phyloP scores from a whole-genome alignment of 1,284 basidiomycete species.

The Lentinula novae-zelandiae region DNA sequence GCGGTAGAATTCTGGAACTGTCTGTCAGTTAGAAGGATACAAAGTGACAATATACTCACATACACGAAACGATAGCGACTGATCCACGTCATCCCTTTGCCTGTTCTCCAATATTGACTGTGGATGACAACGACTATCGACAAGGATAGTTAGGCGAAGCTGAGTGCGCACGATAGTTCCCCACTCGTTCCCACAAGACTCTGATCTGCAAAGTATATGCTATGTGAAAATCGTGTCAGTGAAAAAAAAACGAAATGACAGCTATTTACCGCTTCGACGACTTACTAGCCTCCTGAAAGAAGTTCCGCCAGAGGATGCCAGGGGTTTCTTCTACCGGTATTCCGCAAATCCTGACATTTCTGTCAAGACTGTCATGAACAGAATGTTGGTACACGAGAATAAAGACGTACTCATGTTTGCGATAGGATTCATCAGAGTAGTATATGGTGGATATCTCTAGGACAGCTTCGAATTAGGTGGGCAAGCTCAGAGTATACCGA shows the following conservation, averaged over 20 bases:
- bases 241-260: background rate
- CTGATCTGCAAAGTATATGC: background rate
- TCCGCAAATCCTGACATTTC: background rate
- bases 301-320: background rate
- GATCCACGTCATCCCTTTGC: too few relatives aligned
- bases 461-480: too few relatives aligned
- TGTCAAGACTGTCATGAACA: background rate
- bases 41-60: too few relatives aligned
- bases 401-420: background rate
- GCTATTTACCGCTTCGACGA: background rate
- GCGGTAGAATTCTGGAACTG: too few relatives aligned
- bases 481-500: too few relatives aligned
- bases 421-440: too few relatives aligned
- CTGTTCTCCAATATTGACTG: too few relatives aligned
- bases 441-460: too few relatives aligned
- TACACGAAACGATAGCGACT: too few relatives aligned
- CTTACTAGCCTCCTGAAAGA: background rate
- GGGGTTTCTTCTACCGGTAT: background rate
- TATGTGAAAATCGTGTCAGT: background rate
- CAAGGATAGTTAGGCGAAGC: background rate
- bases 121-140: too few relatives aligned
- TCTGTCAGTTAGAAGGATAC: too few relatives aligned
- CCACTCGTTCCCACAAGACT: background rate
- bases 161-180: background rate
- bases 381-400: background rate